Conservation (phyloP, 164 flowering plant genomes). For the Vitis rotundifolia region DNA sequence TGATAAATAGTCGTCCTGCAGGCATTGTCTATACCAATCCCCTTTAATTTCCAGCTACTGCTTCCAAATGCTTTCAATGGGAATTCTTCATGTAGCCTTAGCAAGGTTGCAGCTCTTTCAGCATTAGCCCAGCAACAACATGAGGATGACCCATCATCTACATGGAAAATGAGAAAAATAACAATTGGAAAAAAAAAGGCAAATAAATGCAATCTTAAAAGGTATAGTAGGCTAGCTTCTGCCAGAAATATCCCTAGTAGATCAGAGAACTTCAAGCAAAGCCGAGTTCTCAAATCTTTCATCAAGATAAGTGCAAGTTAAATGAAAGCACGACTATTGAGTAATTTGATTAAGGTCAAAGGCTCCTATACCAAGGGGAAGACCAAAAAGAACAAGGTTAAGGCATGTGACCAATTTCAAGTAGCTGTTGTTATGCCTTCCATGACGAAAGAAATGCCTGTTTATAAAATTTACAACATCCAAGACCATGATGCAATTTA, state of each 20-base stretch:
- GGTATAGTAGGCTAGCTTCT: background rate
- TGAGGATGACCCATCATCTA: constrained; percentile 80
- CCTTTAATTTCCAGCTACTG: constrained; percentile 19
- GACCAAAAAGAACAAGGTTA: no score
- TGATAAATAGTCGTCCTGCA: constrained; percentile 16
- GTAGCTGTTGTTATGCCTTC: no score
- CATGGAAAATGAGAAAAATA: background rate
- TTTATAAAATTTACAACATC: no score
- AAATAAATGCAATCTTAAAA: background rate
- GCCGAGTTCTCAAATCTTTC: no score
- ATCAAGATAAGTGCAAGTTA: no score
- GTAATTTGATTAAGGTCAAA: no score
- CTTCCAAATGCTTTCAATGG: constrained; percentile 20
- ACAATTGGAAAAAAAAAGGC: background rate
- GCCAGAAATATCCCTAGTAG: background rate
- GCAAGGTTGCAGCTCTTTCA: constrained; percentile 60
- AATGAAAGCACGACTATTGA: no score
- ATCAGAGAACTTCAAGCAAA: background rate
- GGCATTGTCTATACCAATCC: constrained; percentile 12
- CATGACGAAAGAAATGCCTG: no score
- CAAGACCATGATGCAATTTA: background rate
- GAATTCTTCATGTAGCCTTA: constrained; percentile 46
- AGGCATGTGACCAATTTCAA: no score
- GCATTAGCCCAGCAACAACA: constrained; percentile 82
- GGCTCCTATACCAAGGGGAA: no score